phyloP scores from a whole-genome alignment of 345 rosid genomes.

The Pugionium dolabratum region DNA sequence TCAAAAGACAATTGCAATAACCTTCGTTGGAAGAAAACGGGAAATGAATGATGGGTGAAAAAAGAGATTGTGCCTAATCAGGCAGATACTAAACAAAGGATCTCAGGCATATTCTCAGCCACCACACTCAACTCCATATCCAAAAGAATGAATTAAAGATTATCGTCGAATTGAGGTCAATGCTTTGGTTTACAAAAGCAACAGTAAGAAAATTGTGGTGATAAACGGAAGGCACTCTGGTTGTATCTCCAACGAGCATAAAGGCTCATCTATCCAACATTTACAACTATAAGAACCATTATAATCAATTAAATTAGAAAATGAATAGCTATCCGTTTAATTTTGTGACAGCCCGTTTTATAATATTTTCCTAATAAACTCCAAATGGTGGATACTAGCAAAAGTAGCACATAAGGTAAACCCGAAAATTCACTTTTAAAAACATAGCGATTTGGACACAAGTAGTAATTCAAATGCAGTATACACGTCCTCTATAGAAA shows the following conservation, averaged over 20 bases:
- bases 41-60: constrained; percentile 23
- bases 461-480: constrained; percentile 8
- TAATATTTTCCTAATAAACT: constrained; percentile 18
- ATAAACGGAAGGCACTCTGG: not conserved
- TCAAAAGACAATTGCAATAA: constrained; percentile 10
- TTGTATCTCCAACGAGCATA: constrained; percentile 18
- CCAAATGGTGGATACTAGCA: constrained; percentile 2
- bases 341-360: not conserved
- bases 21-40: constrained; percentile 11
- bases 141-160: constrained; percentile 1
- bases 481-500: constrained; percentile 5
- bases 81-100: constrained; percentile 21
- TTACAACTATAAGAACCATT: constrained; percentile 17
- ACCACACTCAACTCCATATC: constrained; percentile 25
- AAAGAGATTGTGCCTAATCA: constrained; percentile 5
- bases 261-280: constrained; percentile 17
- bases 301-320: constrained; percentile 11
- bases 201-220: constrained; percentile 10
- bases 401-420: constrained; percentile 1
- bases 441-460: not conserved
- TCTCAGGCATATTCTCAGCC: constrained; percentile 25
- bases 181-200: constrained; percentile 9
- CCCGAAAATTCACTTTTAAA: not conserved
- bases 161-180: constrained; percentile 1
- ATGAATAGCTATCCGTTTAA: constrained; percentile 16